Evolutionary conservation across 352 stramenopile species (phyloP).

Genomic region (Pythium angustatum): DNA sequence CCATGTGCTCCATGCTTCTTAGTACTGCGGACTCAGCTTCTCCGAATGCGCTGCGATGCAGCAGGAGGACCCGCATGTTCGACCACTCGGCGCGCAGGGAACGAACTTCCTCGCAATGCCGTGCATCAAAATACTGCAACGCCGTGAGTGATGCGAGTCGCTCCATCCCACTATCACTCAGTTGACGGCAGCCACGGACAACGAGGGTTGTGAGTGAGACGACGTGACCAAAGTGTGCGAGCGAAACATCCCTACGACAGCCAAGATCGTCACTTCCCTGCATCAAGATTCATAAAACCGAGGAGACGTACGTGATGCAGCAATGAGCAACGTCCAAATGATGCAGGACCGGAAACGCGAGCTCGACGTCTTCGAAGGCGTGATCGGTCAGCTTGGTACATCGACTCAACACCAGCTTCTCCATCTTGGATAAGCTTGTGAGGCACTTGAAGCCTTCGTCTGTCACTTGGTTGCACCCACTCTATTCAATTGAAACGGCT

Average conservation of each 20-base stretch:
- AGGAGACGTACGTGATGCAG: conserved; percentile 30
- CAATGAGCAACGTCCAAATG: conserved; percentile 63
- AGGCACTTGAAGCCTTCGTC: conserved; percentile 57
- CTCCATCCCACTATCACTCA: conserved; percentile 54
- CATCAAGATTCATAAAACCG: not conserved
- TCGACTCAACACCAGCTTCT: conserved; percentile 55
- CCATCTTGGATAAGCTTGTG: conserved; percentile 40
- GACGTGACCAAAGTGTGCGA: conserved; percentile 29
- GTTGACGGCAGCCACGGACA: conserved; percentile 43
- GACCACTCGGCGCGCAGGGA: conserved; percentile 55
- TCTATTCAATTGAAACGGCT: conserved; percentile 31
- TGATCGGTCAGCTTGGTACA: conserved; percentile 56
- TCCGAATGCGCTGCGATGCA: conserved; percentile 60
- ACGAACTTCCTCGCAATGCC: conserved; percentile 62
- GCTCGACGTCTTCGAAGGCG: conserved; percentile 44
- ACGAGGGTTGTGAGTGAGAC: conserved; percentile 24
- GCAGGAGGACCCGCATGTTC: conserved; percentile 52
- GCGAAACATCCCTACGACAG: conserved; percentile 27
- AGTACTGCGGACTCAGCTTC: conserved; percentile 66
- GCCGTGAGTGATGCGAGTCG: conserved; percentile 37
- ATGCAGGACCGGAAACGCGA: conserved; percentile 39
- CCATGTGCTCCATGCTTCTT: conserved; percentile 45
- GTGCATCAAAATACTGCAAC: conserved; percentile 69
- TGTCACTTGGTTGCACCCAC: conserved; percentile 52
- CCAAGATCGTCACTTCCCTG: not conserved